phyloP scores from a whole-genome alignment of 345 rosid genomes.

The Geranium brycei region DNA sequence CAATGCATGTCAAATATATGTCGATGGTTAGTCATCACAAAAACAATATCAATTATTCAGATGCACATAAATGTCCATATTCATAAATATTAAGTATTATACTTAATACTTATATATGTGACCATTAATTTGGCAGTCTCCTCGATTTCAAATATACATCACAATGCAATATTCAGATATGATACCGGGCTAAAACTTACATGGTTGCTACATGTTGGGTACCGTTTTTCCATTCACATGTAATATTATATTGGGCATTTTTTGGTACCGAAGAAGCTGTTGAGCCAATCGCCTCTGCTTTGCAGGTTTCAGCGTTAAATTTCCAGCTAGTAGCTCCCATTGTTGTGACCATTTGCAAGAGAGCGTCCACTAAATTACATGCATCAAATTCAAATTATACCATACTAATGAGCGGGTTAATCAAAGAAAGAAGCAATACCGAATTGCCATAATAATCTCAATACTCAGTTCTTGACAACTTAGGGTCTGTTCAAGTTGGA shows the following conservation, averaged over 20 bases:
- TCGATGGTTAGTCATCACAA: background rate
- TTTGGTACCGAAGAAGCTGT: slow-evolving; percentile 4
- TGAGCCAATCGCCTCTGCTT: slow-evolving; percentile 13
- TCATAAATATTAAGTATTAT: too few species aligned
- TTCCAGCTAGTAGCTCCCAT: slow-evolving; percentile 42
- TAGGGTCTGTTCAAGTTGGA: too few species aligned
- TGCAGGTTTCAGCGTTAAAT: slow-evolving; percentile 32
- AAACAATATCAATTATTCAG: background rate
- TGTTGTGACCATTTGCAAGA: slow-evolving; percentile 27
- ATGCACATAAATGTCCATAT: background rate
- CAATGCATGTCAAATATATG: background rate
- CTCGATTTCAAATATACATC: background rate
- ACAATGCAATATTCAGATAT: background rate
- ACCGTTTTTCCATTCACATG: slow-evolving; percentile 22
- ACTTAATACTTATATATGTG: too few species aligned
- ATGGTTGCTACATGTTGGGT: slow-evolving; percentile 26
- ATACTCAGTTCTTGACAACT: too few species aligned
- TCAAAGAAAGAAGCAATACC: too few species aligned
- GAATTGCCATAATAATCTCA: background rate
- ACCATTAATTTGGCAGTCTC: too few species aligned
- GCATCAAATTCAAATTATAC: background rate
- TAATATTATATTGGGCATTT: slow-evolving; percentile 13
- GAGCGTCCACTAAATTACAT: slow-evolving; percentile 30
- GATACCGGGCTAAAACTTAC: slow-evolving; percentile 13
- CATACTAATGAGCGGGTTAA: background rate